Conservation (phyloP, 169 alveolate species). For the Plasmodium inui region DNA sequence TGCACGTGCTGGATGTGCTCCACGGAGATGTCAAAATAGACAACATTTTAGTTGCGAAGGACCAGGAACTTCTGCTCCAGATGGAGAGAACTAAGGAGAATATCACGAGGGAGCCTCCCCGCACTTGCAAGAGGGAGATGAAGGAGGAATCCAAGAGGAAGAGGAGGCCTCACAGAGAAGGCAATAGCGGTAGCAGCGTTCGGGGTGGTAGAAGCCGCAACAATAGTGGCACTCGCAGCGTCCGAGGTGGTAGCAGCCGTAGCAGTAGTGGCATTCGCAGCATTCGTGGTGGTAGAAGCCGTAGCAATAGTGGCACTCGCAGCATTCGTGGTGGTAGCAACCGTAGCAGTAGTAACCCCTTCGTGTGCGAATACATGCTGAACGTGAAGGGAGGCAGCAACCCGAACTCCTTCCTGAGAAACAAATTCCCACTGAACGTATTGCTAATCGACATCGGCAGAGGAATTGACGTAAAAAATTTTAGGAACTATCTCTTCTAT, state of each 20-base stretch:
- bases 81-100: neutral
- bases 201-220: neutral
- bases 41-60: conserved; percentile 33
- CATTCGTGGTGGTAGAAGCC: no score
- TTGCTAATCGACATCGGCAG: conserved; percentile 62
- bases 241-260: neutral
- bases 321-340: neutral
- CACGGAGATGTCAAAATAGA: conserved; percentile 75
- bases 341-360: neutral
- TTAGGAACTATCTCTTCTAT: conserved; percentile 46
- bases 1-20: conserved; percentile 49
- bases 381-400: conserved; percentile 10
- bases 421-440: conserved; percentile 31
- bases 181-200: neutral
- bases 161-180: neutral
- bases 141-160: neutral
- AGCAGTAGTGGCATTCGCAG: neutral
- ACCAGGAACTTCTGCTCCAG: neutral
- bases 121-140: neutral
- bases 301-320: neutral
- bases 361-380: neutral
- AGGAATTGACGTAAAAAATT: conserved; percentile 51
- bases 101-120: neutral
- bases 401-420: conserved; percentile 28
- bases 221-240: neutral